Conservation (phyloP, 139 green algal genomes). For the Ettlia oleoabundans region DNA sequence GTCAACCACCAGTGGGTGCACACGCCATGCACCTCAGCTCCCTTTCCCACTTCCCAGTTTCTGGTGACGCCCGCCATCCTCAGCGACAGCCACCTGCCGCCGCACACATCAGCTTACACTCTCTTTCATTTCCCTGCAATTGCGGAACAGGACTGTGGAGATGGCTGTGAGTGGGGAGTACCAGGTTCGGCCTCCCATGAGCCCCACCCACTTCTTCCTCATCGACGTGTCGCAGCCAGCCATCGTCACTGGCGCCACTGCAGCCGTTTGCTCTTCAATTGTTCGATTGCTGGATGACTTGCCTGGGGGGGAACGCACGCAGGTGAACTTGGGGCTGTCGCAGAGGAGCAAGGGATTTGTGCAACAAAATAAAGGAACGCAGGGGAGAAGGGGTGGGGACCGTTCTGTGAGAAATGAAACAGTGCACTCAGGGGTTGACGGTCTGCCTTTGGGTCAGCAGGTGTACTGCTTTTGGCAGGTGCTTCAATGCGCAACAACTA, state of each 20-base stretch:
- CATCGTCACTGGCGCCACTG: constrained; percentile 68
- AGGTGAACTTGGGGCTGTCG: constrained; percentile 49
- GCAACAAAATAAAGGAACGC: neutral
- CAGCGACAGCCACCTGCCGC: no score
- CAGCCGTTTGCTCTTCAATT: constrained; percentile 71
- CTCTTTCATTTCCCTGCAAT: neutral
- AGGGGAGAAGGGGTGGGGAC: no score
- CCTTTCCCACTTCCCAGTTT: no score
- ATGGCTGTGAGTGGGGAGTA: constrained; percentile 73
- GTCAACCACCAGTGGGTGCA: no score
- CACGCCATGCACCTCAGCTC: no score
- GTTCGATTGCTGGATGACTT: constrained; percentile 68
- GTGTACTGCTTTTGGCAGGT: no score
- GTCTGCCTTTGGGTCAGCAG: no score
- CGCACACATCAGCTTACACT: no score
- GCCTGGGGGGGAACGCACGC: constrained; percentile 65
- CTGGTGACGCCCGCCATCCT: no score
- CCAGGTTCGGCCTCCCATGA: constrained; percentile 82
- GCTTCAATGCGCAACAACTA: no score
- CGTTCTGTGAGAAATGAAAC: no score
- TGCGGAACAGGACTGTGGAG: constrained; percentile 69
- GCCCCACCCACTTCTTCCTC: constrained; percentile 82
- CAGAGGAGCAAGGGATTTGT: neutral
- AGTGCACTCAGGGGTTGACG: no score
- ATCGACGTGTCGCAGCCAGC: constrained; percentile 79